Evolutionary conservation across 495 filamentous ascomycete genomes (phyloP).

Genomic region (Podospora anserina): DNA sequence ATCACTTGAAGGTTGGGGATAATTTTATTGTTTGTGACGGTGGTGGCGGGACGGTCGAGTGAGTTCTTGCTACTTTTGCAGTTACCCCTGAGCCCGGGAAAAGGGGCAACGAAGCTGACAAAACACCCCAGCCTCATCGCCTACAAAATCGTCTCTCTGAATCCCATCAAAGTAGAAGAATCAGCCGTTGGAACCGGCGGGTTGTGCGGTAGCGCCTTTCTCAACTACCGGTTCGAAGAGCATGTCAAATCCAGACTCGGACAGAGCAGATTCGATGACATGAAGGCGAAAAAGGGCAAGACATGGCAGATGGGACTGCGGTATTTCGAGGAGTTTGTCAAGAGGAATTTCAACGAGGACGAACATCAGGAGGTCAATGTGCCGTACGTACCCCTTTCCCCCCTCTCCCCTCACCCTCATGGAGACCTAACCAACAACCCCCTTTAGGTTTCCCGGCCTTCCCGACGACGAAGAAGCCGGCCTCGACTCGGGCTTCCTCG

Average conservation of each 20-base stretch:
- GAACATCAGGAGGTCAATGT: conserved; percentile 67
- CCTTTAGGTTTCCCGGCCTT: conserved; percentile 59
- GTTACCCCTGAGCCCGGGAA: conserved; percentile 14
- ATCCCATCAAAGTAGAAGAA: conserved; percentile 60
- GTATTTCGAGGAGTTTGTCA: conserved; percentile 66
- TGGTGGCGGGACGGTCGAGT: conserved; percentile 72
- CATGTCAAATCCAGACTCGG: conserved; percentile 59
- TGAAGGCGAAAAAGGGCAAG: conserved; percentile 56
- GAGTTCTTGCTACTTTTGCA: conserved; percentile 22
- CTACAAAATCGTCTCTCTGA: conserved; percentile 60
- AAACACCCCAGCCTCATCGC: conserved; percentile 55
- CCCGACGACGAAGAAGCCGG: conserved; percentile 63
- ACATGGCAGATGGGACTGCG: conserved; percentile 72
- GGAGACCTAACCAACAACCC: neutral
- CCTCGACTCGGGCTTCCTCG: conserved; percentile 62
- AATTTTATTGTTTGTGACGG: conserved; percentile 75
- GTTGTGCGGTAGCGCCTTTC: conserved; percentile 65
- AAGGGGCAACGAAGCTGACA: conserved; percentile 26
- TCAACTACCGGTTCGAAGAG: conserved; percentile 68
- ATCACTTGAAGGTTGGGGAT: conserved; percentile 59
- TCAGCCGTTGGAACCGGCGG: conserved; percentile 63
- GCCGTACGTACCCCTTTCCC: conserved; percentile 42
- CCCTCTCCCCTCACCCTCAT: neutral
- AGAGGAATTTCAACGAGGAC: conserved; percentile 72
- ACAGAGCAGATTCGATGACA: conserved; percentile 56